A percentile compares a stretch with the other conserved stretches of the same genome.
These are phyloP conservation scores for Suillus bovinus DNA, from an alignment of 768 basidiomycete genomes.

Conservation along the genomic window DNA sequence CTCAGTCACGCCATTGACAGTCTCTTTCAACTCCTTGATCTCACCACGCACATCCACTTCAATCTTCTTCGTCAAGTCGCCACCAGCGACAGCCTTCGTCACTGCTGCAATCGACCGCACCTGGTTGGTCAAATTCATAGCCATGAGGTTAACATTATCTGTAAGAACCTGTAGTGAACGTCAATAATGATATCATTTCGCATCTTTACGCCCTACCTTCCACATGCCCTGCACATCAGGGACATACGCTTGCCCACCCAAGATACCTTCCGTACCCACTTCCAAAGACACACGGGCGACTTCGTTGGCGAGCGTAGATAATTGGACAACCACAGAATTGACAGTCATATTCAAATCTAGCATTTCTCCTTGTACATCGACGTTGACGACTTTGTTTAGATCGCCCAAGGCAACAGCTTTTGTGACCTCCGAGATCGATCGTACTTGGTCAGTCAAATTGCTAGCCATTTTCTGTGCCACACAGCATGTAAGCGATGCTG, in stretches of 20 bases:
- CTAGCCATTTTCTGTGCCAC: slow-evolving; percentile 78
- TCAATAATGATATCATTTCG: slow-evolving; percentile 20
- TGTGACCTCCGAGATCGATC: slow-evolving; percentile 87
- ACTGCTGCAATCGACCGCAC: slow-evolving; percentile 89
- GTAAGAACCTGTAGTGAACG: slow-evolving; percentile 47
- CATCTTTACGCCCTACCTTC: slow-evolving; percentile 55
- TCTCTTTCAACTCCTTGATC: slow-evolving; percentile 87
- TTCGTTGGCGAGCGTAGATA: slow-evolving; percentile 73
- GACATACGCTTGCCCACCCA: slow-evolving; percentile 91
- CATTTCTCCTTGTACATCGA: slow-evolving; percentile 95
- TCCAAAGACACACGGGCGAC: slow-evolving; percentile 95
- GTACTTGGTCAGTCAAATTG: slow-evolving; percentile 83
- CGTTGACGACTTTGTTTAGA: slow-evolving; percentile 79
- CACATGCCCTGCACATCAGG: slow-evolving; percentile 94
- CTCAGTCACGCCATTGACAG: slow-evolving; percentile 95
- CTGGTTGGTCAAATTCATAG: slow-evolving; percentile 88
- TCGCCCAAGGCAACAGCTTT: slow-evolving; percentile 82
- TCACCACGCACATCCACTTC: slow-evolving; percentile 91
- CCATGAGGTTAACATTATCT: slow-evolving; percentile 88
- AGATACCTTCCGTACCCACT: slow-evolving; percentile 89
- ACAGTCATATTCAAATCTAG: slow-evolving; percentile 80
- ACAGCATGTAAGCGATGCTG: neutral
- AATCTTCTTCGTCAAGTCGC: slow-evolving; percentile 93
- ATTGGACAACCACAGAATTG: slow-evolving; percentile 74
- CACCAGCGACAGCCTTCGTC: slow-evolving; percentile 92